Evolutionary conservation across 2,329 filamentous ascomycete species (phyloP), one percentile per base, ranked within the genome.

Genomic region (Teratosphaeria pseudoeucalypti): DNA sequence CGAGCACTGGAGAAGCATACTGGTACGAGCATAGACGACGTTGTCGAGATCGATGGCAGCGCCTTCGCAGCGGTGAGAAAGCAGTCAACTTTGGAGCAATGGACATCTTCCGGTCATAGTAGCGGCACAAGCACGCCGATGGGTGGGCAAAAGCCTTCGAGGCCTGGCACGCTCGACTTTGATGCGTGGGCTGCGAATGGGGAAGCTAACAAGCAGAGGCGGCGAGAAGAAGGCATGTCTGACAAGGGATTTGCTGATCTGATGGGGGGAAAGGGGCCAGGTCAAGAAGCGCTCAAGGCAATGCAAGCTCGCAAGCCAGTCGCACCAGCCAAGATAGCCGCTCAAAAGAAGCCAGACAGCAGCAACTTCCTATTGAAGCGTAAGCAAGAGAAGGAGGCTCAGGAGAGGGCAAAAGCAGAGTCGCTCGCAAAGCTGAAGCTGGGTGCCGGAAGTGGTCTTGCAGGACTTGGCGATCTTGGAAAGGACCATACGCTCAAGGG

Each of bases 401-500:
- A 82, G 85, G 68, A 88, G 88, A 87, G 59, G 71, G 81, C 87
- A 14, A 60, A 47, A 37, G 56, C 55, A 2, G 64, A 62, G 61
- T 60, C 47, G 43, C 54, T 59, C 34, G 65, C 37, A 56, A 67
- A 59, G 65, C 65, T 14, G 68, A 69, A 60, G 63, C 65, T 82
- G 9, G 87, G 89, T 60, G 89, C 91, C 71, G 90, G 90, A 2
- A 94, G 90, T 60, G 90, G 88, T 23, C 76, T 94, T 10, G 81
- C 83, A 63, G 86, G 86, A 29, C 81, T 95, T 56, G 83, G 88
- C 39, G 79, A 91, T 1, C 78, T 83, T 59, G 90, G 89, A 61
- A 94, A 92, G 74, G 90, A 94, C 58, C 88, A 92, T 68, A 81
- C 83, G 2, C 82, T 83, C 1, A 81, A 82, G 63, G 88, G 88